These are phyloP conservation scores for Xylaria arbuscula DNA, from an alignment of 2,329 filamentous ascomycete species.

Conservation along the genomic window DNA sequence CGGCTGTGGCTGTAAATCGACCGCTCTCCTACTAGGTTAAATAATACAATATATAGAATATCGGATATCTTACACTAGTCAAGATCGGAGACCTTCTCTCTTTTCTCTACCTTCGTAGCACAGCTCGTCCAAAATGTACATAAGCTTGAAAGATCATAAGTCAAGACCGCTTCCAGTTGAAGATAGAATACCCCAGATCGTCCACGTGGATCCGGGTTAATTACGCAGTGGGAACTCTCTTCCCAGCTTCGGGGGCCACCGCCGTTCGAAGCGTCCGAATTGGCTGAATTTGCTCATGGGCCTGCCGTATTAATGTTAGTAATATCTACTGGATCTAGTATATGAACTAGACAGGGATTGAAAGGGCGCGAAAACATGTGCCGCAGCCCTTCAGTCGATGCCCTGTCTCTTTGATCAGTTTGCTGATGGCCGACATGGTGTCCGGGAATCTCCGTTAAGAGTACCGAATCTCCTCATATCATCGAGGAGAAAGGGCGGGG, in stretches of 20 bases:
- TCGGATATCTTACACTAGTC: not conserved
- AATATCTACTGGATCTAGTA: constrained; percentile 2
- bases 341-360: constrained; percentile 24
- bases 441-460: not conserved
- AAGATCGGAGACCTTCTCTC: not conserved
- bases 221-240: not conserved
- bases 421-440: not conserved
- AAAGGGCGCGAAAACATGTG: not conserved
- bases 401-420: constrained; percentile 12
- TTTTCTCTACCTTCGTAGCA: not conserved
- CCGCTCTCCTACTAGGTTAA: no score
- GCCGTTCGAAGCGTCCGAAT: constrained; percentile 11
- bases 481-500: not conserved
- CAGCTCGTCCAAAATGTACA: no score
- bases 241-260: constrained; percentile 4
- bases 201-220: not conserved
- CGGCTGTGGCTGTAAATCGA: not conserved
- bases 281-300: not conserved
- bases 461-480: not conserved
- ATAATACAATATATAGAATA: not conserved
- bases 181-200: not conserved
- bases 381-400: constrained; percentile 7
- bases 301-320: not conserved
- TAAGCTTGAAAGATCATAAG: not conserved
- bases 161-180: not conserved